These are phyloP conservation scores for Trypanosomatidae sp. DNA, from an alignment of 208 protist genomes.

Conservation along the genomic window DNA sequence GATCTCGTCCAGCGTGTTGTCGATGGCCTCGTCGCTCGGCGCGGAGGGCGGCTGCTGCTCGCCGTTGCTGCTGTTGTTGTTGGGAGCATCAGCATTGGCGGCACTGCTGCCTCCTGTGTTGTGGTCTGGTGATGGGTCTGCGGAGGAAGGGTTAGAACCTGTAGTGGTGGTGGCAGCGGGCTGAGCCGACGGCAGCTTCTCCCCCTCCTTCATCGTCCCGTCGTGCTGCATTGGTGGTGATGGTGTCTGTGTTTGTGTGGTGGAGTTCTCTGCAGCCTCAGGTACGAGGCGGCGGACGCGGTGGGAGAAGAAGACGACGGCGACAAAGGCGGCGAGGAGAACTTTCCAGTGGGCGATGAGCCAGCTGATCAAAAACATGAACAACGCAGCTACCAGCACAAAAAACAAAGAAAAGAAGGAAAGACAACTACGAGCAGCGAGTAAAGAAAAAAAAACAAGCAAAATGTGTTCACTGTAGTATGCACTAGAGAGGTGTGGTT, in stretches of 20 bases:
- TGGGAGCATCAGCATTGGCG: background rate
- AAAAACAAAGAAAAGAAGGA: too few relatives aligned
- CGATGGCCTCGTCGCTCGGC: background rate
- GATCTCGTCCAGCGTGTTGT: constrained; percentile 21
- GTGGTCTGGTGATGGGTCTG: too few relatives aligned
- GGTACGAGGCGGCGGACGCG: background rate
- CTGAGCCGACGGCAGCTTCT: too few relatives aligned
- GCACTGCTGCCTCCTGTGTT: background rate
- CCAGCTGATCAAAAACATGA: constrained; percentile 8
- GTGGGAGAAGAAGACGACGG: constrained; percentile 10
- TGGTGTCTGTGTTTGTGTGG: too few relatives aligned
- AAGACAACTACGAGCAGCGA: background rate
- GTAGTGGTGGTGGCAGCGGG: too few relatives aligned
- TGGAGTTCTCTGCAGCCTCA: too few relatives aligned
- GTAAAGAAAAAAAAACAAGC: too few relatives aligned
- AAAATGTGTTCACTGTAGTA: too few relatives aligned
- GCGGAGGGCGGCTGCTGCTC: background rate
- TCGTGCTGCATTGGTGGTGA: background rate
- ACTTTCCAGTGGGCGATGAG: constrained; percentile 11
- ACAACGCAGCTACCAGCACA: too few relatives aligned
- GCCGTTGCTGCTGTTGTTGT: background rate
- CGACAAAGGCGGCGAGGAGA: background rate
- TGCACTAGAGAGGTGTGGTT: too few relatives aligned
- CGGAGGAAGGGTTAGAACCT: too few relatives aligned
- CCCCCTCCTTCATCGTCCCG: background rate